Evolutionary conservation across 371 early-diverging fungal species (phyloP).

Genomic region (Rhizopus delemar): DNA sequence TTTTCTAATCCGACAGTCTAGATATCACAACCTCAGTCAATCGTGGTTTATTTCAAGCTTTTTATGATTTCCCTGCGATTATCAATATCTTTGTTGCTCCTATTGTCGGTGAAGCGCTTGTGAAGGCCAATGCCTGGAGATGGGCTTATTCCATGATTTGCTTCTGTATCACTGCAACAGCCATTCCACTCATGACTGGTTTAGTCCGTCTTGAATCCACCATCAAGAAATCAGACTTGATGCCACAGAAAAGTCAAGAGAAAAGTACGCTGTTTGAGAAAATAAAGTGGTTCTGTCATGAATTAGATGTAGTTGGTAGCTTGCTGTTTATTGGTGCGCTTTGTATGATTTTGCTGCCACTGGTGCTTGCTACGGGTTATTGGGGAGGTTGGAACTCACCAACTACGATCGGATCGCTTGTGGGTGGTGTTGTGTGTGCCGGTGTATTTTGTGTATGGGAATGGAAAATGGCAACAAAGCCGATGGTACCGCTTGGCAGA

Average conservation of each 20-base stretch:
- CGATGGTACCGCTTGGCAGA: constrained; percentile 48
- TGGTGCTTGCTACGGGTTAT: constrained; percentile 39
- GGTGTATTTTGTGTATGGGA: constrained; percentile 45
- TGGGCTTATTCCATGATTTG: constrained; percentile 33
- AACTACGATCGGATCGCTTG: constrained; percentile 23
- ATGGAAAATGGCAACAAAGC: constrained; percentile 36
- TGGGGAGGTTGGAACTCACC: constrained; percentile 47
- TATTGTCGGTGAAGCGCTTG: constrained; percentile 28
- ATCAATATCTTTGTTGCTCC: constrained; percentile 36
- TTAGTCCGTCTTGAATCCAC: constrained; percentile 22
- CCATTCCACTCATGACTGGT: constrained; percentile 24
- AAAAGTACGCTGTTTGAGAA: constrained; percentile 7
- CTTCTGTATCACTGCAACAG: constrained; percentile 19
- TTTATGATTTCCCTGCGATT: constrained; percentile 35
- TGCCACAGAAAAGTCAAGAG: constrained; percentile 2
- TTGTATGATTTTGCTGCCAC: constrained; percentile 44
- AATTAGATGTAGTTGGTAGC: constrained; percentile 48
- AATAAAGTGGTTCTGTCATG: constrained; percentile 31
- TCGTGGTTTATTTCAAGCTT: constrained; percentile 42
- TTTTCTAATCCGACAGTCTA: constrained; percentile 5
- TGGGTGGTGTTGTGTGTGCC: constrained; percentile 29
- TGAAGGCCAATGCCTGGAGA: constrained; percentile 23
- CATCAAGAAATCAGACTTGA: constrained; percentile 19
- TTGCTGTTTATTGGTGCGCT: constrained; percentile 43
- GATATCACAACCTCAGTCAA: constrained; percentile 38